A percentile compares a stretch with the other conserved stretches of the same genome.
Evolutionary conservation across 257 asterid species (phyloP).

Genomic region (Penstemon davidsonii): DNA sequence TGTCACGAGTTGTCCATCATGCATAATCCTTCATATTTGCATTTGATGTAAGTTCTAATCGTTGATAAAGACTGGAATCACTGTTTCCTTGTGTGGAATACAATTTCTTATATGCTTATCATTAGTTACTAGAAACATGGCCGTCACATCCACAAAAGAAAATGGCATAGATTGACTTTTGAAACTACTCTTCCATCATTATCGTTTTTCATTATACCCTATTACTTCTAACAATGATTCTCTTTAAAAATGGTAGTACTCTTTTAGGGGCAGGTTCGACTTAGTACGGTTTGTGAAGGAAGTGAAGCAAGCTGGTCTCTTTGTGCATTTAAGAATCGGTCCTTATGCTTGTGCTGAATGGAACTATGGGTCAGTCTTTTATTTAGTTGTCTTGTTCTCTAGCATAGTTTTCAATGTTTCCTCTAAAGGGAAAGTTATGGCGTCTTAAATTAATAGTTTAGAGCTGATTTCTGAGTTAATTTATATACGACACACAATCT

Average conservation of each 20-base stretch:
- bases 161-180: neutral
- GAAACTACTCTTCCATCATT: neutral
- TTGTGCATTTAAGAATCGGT: conserved; percentile 70
- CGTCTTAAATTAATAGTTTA: conserved; percentile 10
- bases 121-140: neutral
- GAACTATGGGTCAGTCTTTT: conserved; percentile 69
- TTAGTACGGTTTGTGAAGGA: conserved; percentile 71
- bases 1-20: neutral
- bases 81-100: neutral
- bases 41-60: neutral
- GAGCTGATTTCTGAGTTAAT: neutral
- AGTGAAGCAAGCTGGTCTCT: conserved; percentile 71
- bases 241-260: conserved; percentile 46
- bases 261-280: conserved; percentile 71
- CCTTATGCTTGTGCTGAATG: conserved; percentile 94
- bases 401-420: neutral
- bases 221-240: conserved; percentile 15
- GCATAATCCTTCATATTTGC: neutral
- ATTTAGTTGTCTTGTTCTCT: conserved; percentile 14
- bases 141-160: neutral
- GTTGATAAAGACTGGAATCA: neutral
- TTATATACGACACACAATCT: neutral
- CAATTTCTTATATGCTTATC: neutral
- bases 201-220: neutral
- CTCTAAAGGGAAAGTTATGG: neutral